phyloP scores from a whole-genome alignment of 2,329 filamentous ascomycete species.

The Aureobasidium sp. region DNA sequence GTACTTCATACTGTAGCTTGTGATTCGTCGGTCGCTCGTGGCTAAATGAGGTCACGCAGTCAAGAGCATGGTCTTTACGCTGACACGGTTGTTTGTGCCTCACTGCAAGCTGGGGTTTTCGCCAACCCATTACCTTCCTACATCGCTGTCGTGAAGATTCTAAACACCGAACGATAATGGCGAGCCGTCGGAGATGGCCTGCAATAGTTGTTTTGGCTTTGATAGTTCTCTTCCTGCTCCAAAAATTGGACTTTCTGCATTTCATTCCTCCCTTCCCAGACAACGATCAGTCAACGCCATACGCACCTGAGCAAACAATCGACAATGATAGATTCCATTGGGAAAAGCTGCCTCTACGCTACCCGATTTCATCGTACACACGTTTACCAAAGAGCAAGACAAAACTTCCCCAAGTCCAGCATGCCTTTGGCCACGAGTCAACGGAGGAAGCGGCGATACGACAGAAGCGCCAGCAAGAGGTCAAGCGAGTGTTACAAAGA shows the following conservation, averaged over 20 bases:
- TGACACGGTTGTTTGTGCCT: too few species aligned
- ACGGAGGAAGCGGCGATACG: not conserved
- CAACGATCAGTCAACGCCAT: too few species aligned
- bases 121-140: too few species aligned
- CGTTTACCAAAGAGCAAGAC: not conserved
- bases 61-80: too few species aligned
- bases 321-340: not conserved
- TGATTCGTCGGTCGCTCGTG: too few species aligned
- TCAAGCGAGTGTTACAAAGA: conserved; percentile 29
- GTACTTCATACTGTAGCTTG: too few species aligned
- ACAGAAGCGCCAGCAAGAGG: conserved; percentile 26
- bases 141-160: not conserved
- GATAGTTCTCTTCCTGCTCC: not conserved
- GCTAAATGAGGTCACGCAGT: too few species aligned
- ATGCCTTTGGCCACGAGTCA: not conserved
- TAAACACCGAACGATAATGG: not conserved
- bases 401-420: not conserved
- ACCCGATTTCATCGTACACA: not conserved
- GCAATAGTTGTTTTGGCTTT: not conserved
- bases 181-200: not conserved
- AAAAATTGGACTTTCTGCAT: not conserved
- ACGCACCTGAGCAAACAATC: not conserved
- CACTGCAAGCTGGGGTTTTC: too few species aligned
- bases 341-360: not conserved
- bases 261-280: not conserved